Evolutionary conservation across 2,329 filamentous ascomycete genomes (phyloP).

Genomic region (Zelopaecilomyces penicillatus): DNA sequence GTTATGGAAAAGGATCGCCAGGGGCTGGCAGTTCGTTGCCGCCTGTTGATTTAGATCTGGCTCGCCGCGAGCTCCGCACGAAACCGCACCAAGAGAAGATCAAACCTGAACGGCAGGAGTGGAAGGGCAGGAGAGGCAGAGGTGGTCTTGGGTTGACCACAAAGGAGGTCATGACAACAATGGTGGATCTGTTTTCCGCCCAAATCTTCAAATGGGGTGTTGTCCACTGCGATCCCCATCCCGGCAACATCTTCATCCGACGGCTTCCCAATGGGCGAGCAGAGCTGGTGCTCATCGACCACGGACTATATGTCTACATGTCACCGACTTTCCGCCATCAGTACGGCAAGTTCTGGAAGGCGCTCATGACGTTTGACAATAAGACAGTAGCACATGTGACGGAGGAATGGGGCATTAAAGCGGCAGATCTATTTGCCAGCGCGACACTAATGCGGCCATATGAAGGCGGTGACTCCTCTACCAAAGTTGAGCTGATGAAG

Average conservation of each 20-base stretch:
- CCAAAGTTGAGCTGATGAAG: constrained; percentile 55
- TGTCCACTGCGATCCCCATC: constrained; percentile 94
- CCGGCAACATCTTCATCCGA: constrained; percentile 93
- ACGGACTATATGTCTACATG: constrained; percentile 94
- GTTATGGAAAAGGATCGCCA: constrained; percentile 65
- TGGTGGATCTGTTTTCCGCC: constrained; percentile 92
- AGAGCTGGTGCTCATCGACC: constrained; percentile 92
- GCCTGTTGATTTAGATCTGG: constrained; percentile 37
- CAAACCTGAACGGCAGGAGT: constrained; percentile 73
- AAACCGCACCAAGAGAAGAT: constrained; percentile 50
- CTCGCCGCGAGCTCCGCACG: constrained; percentile 38
- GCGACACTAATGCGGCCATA: constrained; percentile 88
- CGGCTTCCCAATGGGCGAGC: constrained; percentile 72
- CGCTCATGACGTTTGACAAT: constrained; percentile 90
- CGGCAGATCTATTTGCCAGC: constrained; percentile 83
- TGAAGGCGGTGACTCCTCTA: constrained; percentile 67
- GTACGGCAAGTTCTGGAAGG: constrained; percentile 89
- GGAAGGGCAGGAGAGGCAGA: constrained; percentile 62
- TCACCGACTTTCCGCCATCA: constrained; percentile 71
- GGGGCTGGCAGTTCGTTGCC: constrained; percentile 62
- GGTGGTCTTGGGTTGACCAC: constrained; percentile 78
- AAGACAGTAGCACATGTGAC: constrained; percentile 65
- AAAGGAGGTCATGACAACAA: constrained; percentile 89
- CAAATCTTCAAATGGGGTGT: constrained; percentile 97
- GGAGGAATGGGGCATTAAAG: constrained; percentile 75